Evolutionary conservation across 208 protist species (phyloP), one percentile per base, ranked within the genome.

Genomic region (Histomonas meleagridis): DNA sequence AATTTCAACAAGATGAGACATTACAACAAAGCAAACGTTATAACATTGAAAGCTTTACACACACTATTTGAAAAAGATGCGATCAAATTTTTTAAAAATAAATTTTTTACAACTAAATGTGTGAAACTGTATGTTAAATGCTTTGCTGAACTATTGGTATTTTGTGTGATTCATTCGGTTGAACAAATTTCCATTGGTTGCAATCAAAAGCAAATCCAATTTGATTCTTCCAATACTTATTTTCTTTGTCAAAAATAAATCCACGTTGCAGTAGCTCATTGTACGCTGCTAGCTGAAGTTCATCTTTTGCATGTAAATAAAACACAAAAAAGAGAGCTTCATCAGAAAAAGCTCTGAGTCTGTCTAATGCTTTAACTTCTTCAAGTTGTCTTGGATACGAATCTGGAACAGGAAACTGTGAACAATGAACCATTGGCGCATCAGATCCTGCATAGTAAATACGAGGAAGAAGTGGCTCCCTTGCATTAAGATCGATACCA

Each of bases 231-330:
- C 76, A 86, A 55, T 55, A 18, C 55, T 86, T 86, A 32, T 57
- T 86, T 86, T 51, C 26, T 51, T 2, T 10, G 16, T 86, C 46
- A 86, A 51, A 86, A 38, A 32, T 7, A 28, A 57, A 86, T 51
- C 46, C 46, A 38, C 76, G 23, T 9, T 55, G n/a, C 38, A 7
- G 32, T 38, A 86, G 26, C 55, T 86, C 76, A n/a, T 55, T 16
- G 18, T 43, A 12, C 16, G 46, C 76, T 10, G 26, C 46, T 38
- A 26, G 1, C 55, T 86, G 76, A 10, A 86, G 28, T 86, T 86
- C n/a, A 38, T 86, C 76, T 55, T 46, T 51, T 10, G 76, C 76
- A 86, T 86, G 76, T 38, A 86, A 26, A 86, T 86, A 86, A 57
- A 86, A 86, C 12, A 86, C 55, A 16, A 86, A 86, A 38, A 86